Evolutionary conservation across 2,329 filamentous ascomycete genomes (phyloP), one percentile per base, ranked within the genome.

Genomic region (Sporothrix humicola): DNA sequence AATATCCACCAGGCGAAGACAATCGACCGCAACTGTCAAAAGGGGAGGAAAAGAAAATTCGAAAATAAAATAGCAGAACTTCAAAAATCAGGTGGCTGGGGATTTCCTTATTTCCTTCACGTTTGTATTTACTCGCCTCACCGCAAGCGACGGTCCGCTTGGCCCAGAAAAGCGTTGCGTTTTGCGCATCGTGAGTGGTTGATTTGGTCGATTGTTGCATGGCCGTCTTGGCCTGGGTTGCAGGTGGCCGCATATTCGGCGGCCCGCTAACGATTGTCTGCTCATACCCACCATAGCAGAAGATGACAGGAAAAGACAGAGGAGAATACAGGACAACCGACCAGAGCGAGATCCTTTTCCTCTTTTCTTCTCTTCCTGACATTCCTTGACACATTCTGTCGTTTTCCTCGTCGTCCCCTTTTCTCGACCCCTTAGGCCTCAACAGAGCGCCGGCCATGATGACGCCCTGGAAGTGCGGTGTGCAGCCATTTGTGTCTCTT

Each of bases 201-300:
- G 31, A 37, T 37, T 37, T 37, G 31, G 31, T 37, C 31, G 31
- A 37, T 37, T 37, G 31, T 37, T 37, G 31, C 10, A 48, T 42
- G 48, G 69, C n/a, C 42, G n/a, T 42, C 58, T 52, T 69, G 65
- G 46, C 42, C 63, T 69, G 52, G 65, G n/a, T 54, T 74, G 71
- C 74, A 75, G 74, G 63, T 26, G 75, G 75, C 72, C 75, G 75
- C 75, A 76, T 75, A 73, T 73, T 75, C 66, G 46, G 70, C 69
- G 72, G 74, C 74, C 75, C 74, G 74, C 74, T 74, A 72, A 23
- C 61, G 23, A 48, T 37, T 50, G 42, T n/a, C 58, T 72, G 44
- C 31, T 56, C 50, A 42, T 63, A n/a, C 44, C 48, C 48, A 52
- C 31, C 59, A 23, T 17, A 23, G n/a, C 31, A 37, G 31, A 37